Evolutionary conservation across 257 asterid species (phyloP), one percentile per base, ranked within the genome.

Genomic region (Solanum pinnatisectum): DNA sequence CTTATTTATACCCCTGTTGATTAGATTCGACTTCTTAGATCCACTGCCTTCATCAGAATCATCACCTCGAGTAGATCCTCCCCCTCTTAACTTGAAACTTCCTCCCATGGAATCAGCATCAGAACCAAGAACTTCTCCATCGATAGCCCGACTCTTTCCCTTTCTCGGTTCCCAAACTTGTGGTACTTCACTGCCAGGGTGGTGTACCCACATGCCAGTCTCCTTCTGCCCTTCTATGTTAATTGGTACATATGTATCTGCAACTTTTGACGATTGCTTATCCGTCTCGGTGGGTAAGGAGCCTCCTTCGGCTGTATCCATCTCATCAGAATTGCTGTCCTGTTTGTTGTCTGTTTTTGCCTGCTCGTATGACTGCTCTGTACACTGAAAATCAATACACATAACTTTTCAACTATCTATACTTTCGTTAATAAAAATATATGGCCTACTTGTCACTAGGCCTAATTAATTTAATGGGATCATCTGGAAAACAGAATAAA

Each of bases 141-240:
- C 93, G 10, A 89, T 33, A 74, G 37, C 88, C 89, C 93, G 93
- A 84, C 83, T 89, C 90, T 90, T 96, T 82, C 97, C 98, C 90
- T 93, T 96, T 90, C 98, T 94, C 67, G 95, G 94, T 92, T 95
- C 98, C 99, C 98, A 96, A 32, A 91, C 92, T 90, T 91, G 98
- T 36, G 93, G 90, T 37, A 93, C 94, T 88, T 96, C 99, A 90
- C 95, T 92, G 84, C 99, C 99, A 1, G 99, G 99, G 70, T 88
- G 98, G 91, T 96, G 99, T 87, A 96, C 95, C 99, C 98, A 96
- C 77, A 96, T 87, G 89, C 99, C 98, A 3, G 98, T 96, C 85
- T 93, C 92, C 12, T 90, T 18, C 88, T 93, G 91, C 74, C 98
- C 99, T 63, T 94, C 95, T 6, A 94, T 85, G 91, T 93, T 91